phyloP scores from a whole-genome alignment of 129 eudicot genomes.

The Ambrosia trifida region DNA sequence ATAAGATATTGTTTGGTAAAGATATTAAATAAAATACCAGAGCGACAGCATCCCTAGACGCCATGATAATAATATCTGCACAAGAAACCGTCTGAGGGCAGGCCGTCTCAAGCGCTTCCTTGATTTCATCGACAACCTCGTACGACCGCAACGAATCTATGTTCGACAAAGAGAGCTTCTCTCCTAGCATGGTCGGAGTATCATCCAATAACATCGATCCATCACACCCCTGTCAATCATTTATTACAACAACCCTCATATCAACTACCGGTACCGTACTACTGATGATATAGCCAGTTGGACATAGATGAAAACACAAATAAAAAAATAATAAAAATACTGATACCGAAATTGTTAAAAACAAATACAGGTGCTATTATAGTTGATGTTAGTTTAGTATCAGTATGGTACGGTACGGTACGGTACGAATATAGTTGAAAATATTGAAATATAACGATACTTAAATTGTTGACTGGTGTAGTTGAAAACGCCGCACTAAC shows the following conservation, averaged over 20 bases:
- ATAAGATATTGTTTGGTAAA: not conserved
- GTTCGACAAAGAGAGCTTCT: constrained; percentile 72
- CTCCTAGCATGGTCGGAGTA: constrained; percentile 83
- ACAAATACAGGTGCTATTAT: too few relatives aligned
- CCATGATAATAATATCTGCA: constrained; percentile 88
- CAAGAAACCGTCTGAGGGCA: constrained; percentile 88
- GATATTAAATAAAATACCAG: constrained; percentile 46
- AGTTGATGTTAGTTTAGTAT: too few relatives aligned
- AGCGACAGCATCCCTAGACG: constrained; percentile 89
- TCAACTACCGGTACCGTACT: too few relatives aligned
- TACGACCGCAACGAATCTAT: constrained; percentile 77
- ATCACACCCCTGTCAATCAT: constrained; percentile 74
- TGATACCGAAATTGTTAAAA: too few relatives aligned
- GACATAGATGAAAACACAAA: too few relatives aligned
- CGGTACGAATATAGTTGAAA: too few relatives aligned
- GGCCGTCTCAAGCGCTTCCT: constrained; percentile 70
- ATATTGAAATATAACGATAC: too few relatives aligned
- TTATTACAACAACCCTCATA: not conserved
- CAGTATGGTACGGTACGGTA: too few relatives aligned
- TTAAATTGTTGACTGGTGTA: too few relatives aligned
- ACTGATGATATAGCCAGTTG: too few relatives aligned
- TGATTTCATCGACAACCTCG: constrained; percentile 83
- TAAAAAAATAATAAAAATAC: too few relatives aligned
- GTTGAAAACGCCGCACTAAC: too few relatives aligned
- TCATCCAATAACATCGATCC: constrained; percentile 92